phyloP scores from a whole-genome alignment of 768 basidiomycete genomes.

The Leccinellum rugosiceps region DNA sequence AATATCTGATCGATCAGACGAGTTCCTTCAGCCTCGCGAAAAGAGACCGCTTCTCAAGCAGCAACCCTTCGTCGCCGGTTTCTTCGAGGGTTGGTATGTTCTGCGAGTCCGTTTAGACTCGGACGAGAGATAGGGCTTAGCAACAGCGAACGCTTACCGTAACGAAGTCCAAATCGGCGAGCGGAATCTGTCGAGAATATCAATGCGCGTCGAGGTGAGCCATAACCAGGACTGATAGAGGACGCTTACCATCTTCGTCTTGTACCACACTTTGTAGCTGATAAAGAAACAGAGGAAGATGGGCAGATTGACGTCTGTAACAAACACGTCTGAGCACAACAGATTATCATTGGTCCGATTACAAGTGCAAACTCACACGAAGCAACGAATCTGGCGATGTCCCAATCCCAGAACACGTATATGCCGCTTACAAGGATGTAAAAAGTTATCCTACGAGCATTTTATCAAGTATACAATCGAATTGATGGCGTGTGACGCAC shows the following conservation, averaged over 20 bases:
- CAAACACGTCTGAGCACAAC: neutral
- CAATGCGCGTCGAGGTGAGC: neutral
- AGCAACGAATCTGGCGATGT: conserved; percentile 47
- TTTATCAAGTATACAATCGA: conserved; percentile 1
- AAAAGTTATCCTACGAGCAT: conserved; percentile 29
- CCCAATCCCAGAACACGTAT: conserved; percentile 63
- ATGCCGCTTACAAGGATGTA: conserved; percentile 59
- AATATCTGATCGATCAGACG: conserved; percentile 3
- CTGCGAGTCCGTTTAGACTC: conserved; percentile 28
- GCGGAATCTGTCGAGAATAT: conserved; percentile 11
- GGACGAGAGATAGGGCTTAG: neutral
- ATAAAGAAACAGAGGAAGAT: conserved; percentile 46
- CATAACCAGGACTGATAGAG: neutral
- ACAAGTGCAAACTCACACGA: conserved; percentile 29
- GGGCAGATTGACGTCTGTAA: conserved; percentile 36
- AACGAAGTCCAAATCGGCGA: conserved; percentile 67
- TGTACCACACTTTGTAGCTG: conserved; percentile 39
- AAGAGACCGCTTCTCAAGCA: conserved; percentile 11
- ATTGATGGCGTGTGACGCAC: conserved; percentile 38
- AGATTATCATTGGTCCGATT: neutral
- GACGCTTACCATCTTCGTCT: conserved; percentile 18
- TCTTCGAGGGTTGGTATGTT: conserved; percentile 69
- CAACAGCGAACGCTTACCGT: conserved; percentile 40
- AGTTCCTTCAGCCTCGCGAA: neutral
- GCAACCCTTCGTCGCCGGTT: conserved; percentile 44